phyloP scores from a whole-genome alignment of 192 early-diverging fungal species.

The Coemansia sp. region DNA sequence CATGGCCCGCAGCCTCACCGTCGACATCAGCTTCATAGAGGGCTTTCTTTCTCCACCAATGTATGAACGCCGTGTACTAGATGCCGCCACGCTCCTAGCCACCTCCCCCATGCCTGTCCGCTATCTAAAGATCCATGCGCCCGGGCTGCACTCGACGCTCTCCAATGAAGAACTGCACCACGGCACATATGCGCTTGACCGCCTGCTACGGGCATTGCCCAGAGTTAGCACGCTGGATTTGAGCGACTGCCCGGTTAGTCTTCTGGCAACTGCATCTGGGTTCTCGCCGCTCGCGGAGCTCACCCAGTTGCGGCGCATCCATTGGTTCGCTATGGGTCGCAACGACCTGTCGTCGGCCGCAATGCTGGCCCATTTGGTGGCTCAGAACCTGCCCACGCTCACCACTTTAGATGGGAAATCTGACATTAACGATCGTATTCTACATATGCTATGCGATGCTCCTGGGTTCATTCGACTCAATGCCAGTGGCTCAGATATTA shows the following conservation, averaged over 20 bases:
- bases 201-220: slow-evolving; percentile 28
- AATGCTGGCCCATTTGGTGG: slow-evolving; percentile 22
- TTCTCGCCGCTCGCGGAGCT: slow-evolving; percentile 10
- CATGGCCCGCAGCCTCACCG: slow-evolving; percentile 31
- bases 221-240: slow-evolving; percentile 34
- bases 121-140: slow-evolving; percentile 37
- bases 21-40: slow-evolving; percentile 45
- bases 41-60: slow-evolving; percentile 39
- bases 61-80: slow-evolving; percentile 42
- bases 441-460: slow-evolving; percentile 29
- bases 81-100: slow-evolving; percentile 19
- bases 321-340: slow-evolving; percentile 45
- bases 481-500: slow-evolving; percentile 41
- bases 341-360: slow-evolving; percentile 50
- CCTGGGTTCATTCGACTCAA: slow-evolving; percentile 31
- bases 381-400: slow-evolving; percentile 27
- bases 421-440: slow-evolving; percentile 30
- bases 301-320: slow-evolving; percentile 22
- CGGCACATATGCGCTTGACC: slow-evolving; percentile 28
- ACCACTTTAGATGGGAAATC: slow-evolving; percentile 25
- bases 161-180: slow-evolving; percentile 35
- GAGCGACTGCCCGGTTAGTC: slow-evolving; percentile 36
- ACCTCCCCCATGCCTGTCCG: slow-evolving; percentile 19
- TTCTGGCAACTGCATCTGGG: slow-evolving; percentile 10
- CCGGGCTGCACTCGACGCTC: slow-evolving; percentile 21